Evolutionary conservation across 2,329 filamentous ascomycete species (phyloP).

Genomic region (Fusarium decemcellulare): DNA sequence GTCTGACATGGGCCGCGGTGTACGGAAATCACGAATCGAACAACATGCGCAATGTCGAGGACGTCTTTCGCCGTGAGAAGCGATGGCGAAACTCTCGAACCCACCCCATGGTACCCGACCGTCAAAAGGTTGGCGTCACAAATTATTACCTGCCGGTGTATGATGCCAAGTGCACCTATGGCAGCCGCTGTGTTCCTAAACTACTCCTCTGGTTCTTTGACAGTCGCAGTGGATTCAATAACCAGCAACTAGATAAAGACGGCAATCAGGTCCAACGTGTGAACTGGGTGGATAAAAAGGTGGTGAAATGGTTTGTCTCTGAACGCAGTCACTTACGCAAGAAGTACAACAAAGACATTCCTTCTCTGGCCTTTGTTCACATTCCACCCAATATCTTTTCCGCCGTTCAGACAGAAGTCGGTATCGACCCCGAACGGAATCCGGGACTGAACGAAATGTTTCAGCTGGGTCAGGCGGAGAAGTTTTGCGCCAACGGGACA

Average conservation of each 20-base stretch:
- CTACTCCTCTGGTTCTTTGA: slow-evolving; percentile 81
- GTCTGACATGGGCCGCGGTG: slow-evolving; percentile 73
- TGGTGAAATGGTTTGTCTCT: slow-evolving; percentile 59
- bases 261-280: slow-evolving; percentile 56
- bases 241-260: slow-evolving; percentile 30
- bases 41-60: slow-evolving; percentile 67
- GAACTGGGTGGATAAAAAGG: slow-evolving; percentile 60
- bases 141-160: slow-evolving; percentile 64
- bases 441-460: slow-evolving; percentile 61
- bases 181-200: slow-evolving; percentile 51
- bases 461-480: slow-evolving; percentile 58
- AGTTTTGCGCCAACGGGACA: slow-evolving; percentile 58
- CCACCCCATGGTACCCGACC: slow-evolving; percentile 55
- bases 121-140: slow-evolving; percentile 54
- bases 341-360: slow-evolving; percentile 51
- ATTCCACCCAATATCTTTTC: slow-evolving; percentile 60
- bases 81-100: slow-evolving; percentile 55
- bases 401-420: slow-evolving; percentile 52
- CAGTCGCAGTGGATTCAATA: slow-evolving; percentile 66
- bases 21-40: slow-evolving; percentile 80
- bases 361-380: slow-evolving; percentile 62
- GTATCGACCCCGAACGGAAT: slow-evolving; percentile 53
- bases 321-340: slow-evolving; percentile 38
- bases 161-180: slow-evolving; percentile 47
- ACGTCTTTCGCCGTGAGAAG: slow-evolving; percentile 56